Evolutionary conservation across 495 filamentous ascomycete genomes (phyloP).

Genomic region (Annulohypoxylon bovei): DNA sequence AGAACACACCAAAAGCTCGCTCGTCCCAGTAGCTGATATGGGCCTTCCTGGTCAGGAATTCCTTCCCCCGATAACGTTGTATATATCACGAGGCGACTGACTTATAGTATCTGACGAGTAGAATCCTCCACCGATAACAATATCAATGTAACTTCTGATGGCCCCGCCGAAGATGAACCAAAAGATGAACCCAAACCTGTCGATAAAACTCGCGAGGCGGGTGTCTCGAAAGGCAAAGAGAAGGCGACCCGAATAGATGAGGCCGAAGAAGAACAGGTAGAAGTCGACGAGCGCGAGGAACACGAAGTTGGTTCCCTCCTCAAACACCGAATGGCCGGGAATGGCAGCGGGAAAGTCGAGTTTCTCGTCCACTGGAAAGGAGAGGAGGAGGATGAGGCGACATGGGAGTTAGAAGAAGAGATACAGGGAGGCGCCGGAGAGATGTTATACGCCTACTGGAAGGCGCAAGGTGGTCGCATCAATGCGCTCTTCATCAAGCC

Average conservation of each 20-base stretch:
- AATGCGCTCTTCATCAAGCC: slow-evolving; percentile 44
- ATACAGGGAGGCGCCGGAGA: slow-evolving; percentile 44
- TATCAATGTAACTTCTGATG: not conserved
- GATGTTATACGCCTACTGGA: slow-evolving; percentile 43
- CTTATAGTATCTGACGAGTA: not conserved
- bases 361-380: slow-evolving; percentile 43
- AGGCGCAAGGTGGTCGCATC: slow-evolving; percentile 42
- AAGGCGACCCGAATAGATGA: slow-evolving; percentile 5
- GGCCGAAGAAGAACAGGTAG: not conserved
- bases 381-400: slow-evolving; percentile 38
- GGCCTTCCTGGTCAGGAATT: slow-evolving; percentile 30
- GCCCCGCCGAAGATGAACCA: slow-evolving; percentile 1
- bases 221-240: slow-evolving; percentile 17
- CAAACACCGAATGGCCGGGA: slow-evolving; percentile 36
- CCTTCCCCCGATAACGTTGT: not conserved
- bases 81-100: not conserved
- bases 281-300: slow-evolving; percentile 37
- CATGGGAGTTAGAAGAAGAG: slow-evolving; percentile 45
- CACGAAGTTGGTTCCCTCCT: slow-evolving; percentile 36
- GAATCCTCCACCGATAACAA: slow-evolving; percentile 15
- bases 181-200: slow-evolving; percentile 3
- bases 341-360: slow-evolving; percentile 39
- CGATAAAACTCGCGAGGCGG: not conserved
- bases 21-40: slow-evolving; percentile 40
- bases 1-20: slow-evolving; percentile 13